These are phyloP conservation scores for Scheffersomyces insectosa DNA, from an alignment of 1,139 yeast species.

Conservation along the genomic window DNA sequence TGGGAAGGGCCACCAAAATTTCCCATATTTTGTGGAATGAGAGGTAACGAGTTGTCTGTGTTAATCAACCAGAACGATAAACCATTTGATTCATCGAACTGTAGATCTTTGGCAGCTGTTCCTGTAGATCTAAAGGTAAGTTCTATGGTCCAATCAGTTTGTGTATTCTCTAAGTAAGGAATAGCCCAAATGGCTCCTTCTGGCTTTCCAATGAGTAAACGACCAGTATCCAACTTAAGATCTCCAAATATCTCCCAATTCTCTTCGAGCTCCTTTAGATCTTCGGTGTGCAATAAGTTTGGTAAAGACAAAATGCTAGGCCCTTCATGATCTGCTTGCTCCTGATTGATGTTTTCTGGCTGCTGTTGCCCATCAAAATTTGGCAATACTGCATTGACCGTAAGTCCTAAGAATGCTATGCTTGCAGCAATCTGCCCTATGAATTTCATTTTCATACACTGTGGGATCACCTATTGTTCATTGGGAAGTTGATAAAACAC, in stretches of 20 bases:
- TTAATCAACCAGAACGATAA: conserved; percentile 52
- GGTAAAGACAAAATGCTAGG: conserved; percentile 28
- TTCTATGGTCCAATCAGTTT: conserved; percentile 60
- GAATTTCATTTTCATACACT: no score
- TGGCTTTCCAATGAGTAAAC: conserved; percentile 37
- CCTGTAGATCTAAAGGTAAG: conserved; percentile 62
- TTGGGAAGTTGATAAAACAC: no score
- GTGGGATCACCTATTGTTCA: no score
- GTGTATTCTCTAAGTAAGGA: conserved; percentile 27
- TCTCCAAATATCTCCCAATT: conserved; percentile 33
- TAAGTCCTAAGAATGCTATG: no score
- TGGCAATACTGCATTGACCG: no score
- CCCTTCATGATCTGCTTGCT: no score
- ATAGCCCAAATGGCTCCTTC: conserved; percentile 50
- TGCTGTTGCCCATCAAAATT: no score
- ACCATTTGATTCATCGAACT: conserved; percentile 42
- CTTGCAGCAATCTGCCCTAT: no score
- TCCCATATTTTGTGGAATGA: conserved; percentile 15
- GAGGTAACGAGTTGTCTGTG: conserved; percentile 23
- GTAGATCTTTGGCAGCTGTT: conserved; percentile 22
- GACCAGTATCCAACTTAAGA: conserved; percentile 37
- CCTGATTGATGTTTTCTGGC: no score
- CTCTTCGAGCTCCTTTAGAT: conserved; percentile 21
- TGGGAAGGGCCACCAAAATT: conserved; percentile 52
- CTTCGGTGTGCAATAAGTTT: conserved; percentile 25